Percentiles rank a stretch among this genome's conserved stretches.
Conservation (phyloP, 2,329 filamentous ascomycete genomes). For the Ophiocordyceps australis region DNA sequence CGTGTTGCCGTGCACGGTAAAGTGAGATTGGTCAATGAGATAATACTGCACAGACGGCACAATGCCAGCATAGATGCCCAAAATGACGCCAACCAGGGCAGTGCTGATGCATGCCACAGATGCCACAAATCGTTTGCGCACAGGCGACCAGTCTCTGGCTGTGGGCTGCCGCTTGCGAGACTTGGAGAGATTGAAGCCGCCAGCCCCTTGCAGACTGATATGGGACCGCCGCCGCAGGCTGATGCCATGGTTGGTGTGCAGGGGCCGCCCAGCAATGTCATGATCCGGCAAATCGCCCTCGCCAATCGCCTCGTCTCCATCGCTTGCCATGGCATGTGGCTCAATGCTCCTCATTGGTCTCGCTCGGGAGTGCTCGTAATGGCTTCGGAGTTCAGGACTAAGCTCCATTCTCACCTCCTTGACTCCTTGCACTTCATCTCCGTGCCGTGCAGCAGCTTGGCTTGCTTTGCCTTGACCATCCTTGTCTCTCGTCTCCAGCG, state of each 20-base stretch:
- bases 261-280: conserved; percentile 7
- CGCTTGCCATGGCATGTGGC: no score
- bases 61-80: conserved; percentile 62
- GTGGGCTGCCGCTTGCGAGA: conserved; percentile 45
- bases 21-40: conserved; percentile 49
- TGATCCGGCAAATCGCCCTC: conserved; percentile 9
- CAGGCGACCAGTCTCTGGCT: conserved; percentile 51
- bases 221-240: conserved; percentile 32
- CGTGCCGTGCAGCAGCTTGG: no score
- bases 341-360: background rate
- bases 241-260: conserved; percentile 14
- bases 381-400: conserved; percentile 1
- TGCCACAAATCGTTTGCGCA: conserved; percentile 51
- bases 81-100: conserved; percentile 48
- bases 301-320: conserved; percentile 4
- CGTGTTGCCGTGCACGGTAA: conserved; percentile 55
- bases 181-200: conserved; percentile 31
- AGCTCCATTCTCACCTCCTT: background rate
- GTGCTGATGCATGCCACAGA: conserved; percentile 55
- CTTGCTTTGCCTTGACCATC: no score
- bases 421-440: no score
- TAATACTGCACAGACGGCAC: conserved; percentile 67
- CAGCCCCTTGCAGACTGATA: conserved; percentile 29
- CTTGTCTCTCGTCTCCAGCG: no score
- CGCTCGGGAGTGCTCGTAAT: conserved; percentile 1